Base-by-base conservation (phyloP, 208 protist genomes). In the Acanthamoeba castellanii region DNA sequence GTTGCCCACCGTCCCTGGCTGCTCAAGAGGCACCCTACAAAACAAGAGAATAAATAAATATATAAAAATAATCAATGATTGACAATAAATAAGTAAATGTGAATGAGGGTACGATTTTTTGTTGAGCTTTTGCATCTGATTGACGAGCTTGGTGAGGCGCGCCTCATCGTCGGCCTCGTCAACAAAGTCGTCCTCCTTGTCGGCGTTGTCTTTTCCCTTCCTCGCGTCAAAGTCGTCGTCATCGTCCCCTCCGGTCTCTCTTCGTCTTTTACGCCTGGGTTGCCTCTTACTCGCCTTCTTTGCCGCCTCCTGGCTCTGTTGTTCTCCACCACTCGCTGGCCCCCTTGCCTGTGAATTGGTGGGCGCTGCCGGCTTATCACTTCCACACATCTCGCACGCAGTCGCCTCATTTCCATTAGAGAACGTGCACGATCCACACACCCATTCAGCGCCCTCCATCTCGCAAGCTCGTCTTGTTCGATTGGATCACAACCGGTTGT, bases 371-470 rank as follows among this genome's bases (percentile, higher is more conserved):
- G 50, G 13, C 42, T 82, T 82, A 0, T 82, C 74, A 52, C 74
- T 82, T 3, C 37, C 74, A 7, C 74, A 82, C 74, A 82, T 82
- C 37, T 50, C 74, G 18, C 74, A 82, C 37, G 18, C 30, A 7
- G 9, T 1, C 6, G 5, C n/a, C 6, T 52, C 37, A 4, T 7
- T 11, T 7, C 30, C 74, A 50, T 82, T 82, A 4, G 37, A 25
- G 37, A 82, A 82, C 27, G 97, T 85, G 74, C 97, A 96, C 30
- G 45, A 5, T 20, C 78, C 50, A 30, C 32, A 87, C 50, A 98
- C 97, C 97, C 97, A 98, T n/a, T 97, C 72, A 55, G 8, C 50
- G 8, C 50, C 30, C 55, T 50, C 57, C 97, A 98, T 52, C 94
- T 76, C 30, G 64, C 45, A 1, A 30, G 34, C 59, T 95, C 92